Conservation (phyloP, 73 alveolate genomes). For the Breviolum minutum region DNA sequence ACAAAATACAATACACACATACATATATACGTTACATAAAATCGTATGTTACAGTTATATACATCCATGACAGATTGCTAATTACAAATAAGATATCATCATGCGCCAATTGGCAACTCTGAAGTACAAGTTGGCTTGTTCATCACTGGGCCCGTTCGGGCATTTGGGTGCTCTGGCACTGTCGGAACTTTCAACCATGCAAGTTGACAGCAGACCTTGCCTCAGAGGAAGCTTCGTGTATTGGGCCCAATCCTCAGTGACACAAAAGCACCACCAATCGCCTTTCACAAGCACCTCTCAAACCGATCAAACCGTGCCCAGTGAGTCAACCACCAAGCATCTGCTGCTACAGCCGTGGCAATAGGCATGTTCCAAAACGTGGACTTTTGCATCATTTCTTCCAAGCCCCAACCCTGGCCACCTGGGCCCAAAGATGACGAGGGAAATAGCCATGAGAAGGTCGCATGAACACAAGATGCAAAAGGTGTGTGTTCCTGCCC, state of each 20-base stretch:
- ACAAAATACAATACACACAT: too few species aligned
- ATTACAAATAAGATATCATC: too few species aligned
- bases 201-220: neutral
- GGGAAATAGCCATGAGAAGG: too few species aligned
- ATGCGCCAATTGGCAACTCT: too few species aligned
- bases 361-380: neutral
- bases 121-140: neutral
- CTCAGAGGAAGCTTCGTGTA: neutral
- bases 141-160: too few species aligned
- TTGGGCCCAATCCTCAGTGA: neutral
- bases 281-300: neutral
- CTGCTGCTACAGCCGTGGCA: neutral
- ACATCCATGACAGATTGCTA: too few species aligned
- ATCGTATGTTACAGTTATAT: too few species aligned
- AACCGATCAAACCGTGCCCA: neutral
- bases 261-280: neutral
- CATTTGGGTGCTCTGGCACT: neutral
- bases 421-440: too few species aligned
- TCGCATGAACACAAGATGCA: too few species aligned
- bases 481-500: too few species aligned
- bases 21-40: too few species aligned
- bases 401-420: constrained; percentile 2
- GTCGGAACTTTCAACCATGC: neutral
- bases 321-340: too few species aligned
- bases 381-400: constrained; percentile 14